These are phyloP conservation scores for Pichia sp. DNA, from an alignment of 1,139 yeast species.

Conservation along the genomic window DNA sequence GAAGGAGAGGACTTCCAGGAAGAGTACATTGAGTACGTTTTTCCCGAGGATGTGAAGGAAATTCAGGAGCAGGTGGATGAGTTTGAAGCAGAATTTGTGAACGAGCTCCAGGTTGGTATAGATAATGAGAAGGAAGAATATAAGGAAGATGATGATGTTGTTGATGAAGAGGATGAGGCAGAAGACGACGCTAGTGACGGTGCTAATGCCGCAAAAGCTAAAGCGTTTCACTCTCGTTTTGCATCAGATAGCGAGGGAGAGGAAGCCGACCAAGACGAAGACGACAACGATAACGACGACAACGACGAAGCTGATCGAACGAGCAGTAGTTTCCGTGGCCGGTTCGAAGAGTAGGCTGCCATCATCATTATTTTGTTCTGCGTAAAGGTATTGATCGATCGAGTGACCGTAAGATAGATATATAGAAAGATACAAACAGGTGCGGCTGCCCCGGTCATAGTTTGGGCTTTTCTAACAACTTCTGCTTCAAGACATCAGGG, in stretches of 20 bases:
- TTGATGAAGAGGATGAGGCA: constrained; percentile 38
- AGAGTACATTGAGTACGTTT: constrained; percentile 61
- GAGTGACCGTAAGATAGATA: neutral
- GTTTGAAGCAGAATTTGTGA: constrained; percentile 32
- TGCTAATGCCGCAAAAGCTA: neutral
- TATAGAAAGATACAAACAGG: neutral
- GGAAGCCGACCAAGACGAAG: constrained; percentile 5
- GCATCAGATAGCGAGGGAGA: constrained; percentile 16
- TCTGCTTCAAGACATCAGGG: constrained; percentile 36
- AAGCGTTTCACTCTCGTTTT: constrained; percentile 29
- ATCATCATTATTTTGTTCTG: neutral
- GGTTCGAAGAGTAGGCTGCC: constrained; percentile 6
- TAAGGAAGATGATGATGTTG: constrained; percentile 3
- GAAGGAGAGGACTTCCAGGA: constrained; percentile 42
- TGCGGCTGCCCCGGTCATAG: constrained; percentile 14
- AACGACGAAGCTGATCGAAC: too few species aligned
- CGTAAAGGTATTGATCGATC: too few species aligned
- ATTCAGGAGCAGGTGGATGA: constrained; percentile 20
- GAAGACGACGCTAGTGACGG: neutral
- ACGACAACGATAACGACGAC: constrained; percentile 2
- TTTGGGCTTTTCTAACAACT: constrained; percentile 27
- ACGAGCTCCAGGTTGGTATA: constrained; percentile 54
- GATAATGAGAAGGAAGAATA: constrained; percentile 43
- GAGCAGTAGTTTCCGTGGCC: neutral
- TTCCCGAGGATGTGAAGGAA: constrained; percentile 55